Evolutionary conservation across 495 filamentous ascomycete species (phyloP).

Genomic region (Astrocystis sublimbata): DNA sequence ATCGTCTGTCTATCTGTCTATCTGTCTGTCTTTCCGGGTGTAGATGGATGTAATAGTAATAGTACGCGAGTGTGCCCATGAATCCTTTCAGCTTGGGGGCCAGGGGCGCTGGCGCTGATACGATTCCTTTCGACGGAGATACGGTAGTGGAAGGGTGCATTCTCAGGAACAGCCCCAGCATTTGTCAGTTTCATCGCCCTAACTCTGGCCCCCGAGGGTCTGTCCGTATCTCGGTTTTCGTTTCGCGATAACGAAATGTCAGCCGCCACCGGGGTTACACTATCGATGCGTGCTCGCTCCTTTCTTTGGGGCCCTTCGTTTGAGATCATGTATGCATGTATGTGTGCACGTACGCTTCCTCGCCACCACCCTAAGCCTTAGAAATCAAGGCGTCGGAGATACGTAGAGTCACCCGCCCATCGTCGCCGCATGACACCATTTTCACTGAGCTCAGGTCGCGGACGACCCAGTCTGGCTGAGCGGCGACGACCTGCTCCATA

Average conservation of each 20-base stretch:
- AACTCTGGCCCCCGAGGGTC: background rate
- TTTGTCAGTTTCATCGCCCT: background rate
- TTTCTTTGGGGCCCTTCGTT: background rate
- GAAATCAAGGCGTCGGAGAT: constrained; percentile 42
- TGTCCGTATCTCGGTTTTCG: background rate
- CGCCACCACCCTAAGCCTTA: background rate
- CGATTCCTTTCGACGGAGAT: background rate
- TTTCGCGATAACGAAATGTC: background rate
- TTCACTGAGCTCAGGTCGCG: constrained; percentile 72
- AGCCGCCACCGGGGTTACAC: constrained; percentile 8
- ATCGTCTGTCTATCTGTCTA: background rate
- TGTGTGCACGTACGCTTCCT: no score
- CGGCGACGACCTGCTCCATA: constrained; percentile 64
- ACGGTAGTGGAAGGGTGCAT: background rate
- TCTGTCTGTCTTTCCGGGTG: constrained; percentile 4
- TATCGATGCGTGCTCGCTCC: constrained; percentile 16
- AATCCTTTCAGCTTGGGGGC: constrained; percentile 8
- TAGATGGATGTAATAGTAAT: no score
- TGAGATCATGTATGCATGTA: background rate
- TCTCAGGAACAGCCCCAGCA: background rate
- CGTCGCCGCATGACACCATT: constrained; percentile 47
- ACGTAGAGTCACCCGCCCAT: constrained; percentile 53
- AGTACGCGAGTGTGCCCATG: no score
- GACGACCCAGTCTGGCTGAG: constrained; percentile 87
- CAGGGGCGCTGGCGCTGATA: constrained; percentile 8